phyloP scores from a whole-genome alignment of 2,329 filamentous ascomycete genomes.

The Pseudocercospora crystallina region DNA sequence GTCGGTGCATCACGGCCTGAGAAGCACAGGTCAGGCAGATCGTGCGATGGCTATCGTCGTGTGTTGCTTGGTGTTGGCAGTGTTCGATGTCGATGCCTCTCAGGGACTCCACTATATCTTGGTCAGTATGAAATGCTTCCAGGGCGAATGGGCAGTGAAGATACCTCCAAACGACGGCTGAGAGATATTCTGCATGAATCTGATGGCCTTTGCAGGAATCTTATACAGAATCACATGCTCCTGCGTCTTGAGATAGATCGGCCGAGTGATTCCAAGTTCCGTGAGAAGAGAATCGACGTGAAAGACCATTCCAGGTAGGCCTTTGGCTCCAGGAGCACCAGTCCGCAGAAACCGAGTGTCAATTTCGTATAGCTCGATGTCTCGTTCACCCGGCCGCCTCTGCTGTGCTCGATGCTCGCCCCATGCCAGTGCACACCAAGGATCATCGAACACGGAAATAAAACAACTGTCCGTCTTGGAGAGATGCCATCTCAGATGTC shows the following conservation, averaged over 20 bases:
- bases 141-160: not conserved
- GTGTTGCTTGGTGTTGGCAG: slow-evolving; percentile 1
- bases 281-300: slow-evolving; percentile 1
- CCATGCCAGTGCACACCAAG: slow-evolving; percentile 3
- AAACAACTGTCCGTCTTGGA: slow-evolving; percentile 2
- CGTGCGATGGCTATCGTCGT: slow-evolving; percentile 1
- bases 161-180: slow-evolving; percentile 3
- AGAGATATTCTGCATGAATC: slow-evolving; percentile 2
- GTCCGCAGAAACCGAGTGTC: not conserved
- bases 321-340: not conserved
- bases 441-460: slow-evolving; percentile 4
- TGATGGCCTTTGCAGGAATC: slow-evolving; percentile 2
- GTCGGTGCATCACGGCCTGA: not conserved
- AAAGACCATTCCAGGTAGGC: slow-evolving; percentile 1
- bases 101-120: not conserved
- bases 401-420: slow-evolving; percentile 1
- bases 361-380: slow-evolving; percentile 4
- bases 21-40: slow-evolving; percentile 5
- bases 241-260: not conserved
- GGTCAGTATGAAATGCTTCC: not conserved
- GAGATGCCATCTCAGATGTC: slow-evolving; percentile 2
- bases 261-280: not conserved
- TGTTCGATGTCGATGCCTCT: slow-evolving; percentile 1
- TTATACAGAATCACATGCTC: not conserved
- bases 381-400: not conserved